A percentile compares a stretch with the other conserved stretches of the same genome.
These are phyloP conservation scores for Nicotiana knightiana DNA, from an alignment of 257 asterid species.

Conservation along the genomic window DNA sequence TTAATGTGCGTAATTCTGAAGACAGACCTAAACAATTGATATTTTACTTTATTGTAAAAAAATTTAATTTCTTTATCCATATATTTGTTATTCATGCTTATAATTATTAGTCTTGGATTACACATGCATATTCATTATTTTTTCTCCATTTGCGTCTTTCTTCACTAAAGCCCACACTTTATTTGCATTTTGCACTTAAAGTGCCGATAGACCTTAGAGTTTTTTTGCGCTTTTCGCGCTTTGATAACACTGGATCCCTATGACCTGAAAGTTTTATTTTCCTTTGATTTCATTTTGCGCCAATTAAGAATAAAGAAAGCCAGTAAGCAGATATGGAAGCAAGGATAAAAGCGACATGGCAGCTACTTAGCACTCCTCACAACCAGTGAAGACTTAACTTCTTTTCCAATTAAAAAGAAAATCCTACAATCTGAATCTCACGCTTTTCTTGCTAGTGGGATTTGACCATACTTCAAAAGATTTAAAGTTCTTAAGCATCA, in stretches of 20 bases:
- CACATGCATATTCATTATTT: no score
- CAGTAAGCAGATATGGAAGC: neutral
- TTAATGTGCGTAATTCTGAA: no score
- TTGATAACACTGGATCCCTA: neutral
- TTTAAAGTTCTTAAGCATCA: neutral
- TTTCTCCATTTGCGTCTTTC: no score
- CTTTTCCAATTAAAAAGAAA: neutral
- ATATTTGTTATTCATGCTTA: no score
- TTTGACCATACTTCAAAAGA: neutral
- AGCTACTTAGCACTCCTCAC: neutral
- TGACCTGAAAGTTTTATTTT: neutral
- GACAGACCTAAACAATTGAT: no score
- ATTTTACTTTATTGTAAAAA: no score
- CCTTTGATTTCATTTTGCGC: neutral
- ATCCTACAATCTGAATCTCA: neutral
- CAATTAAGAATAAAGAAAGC: neutral
- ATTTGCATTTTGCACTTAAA: no score
- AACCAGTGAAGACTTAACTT: neutral
- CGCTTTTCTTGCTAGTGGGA: neutral
- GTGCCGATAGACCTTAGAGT: no score
- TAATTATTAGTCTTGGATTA: no score
- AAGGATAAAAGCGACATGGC: neutral
- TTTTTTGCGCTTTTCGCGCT: no score
- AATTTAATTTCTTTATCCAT: no score
- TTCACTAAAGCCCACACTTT: no score